Percentiles rank a stretch among this genome's conserved stretches.
phyloP scores from a whole-genome alignment of 148 eudicot genomes.

The Fagopyrum tataricum region DNA sequence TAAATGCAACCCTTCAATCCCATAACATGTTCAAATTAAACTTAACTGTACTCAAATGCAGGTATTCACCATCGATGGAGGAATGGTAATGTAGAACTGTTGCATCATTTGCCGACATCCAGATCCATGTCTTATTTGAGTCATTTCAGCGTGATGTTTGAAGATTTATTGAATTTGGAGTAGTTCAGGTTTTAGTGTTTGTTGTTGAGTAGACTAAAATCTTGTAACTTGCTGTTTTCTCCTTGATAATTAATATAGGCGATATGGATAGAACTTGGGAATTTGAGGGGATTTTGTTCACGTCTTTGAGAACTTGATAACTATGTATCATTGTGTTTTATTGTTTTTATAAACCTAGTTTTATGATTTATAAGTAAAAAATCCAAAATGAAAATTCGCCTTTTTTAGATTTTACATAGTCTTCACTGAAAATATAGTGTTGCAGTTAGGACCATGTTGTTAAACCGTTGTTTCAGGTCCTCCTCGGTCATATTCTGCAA shows the following conservation, averaged over 20 bases:
- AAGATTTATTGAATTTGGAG: not conserved
- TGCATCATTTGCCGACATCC: not conserved
- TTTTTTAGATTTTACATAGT: too few species aligned
- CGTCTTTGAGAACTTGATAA: not conserved
- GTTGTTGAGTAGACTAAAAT: not conserved
- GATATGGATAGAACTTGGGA: not conserved
- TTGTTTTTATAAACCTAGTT: not conserved
- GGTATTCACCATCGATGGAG: conserved; percentile 13
- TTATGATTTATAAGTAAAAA: too few species aligned
- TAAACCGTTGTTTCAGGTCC: too few species aligned
- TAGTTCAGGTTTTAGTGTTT: not conserved
- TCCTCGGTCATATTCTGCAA: too few species aligned
- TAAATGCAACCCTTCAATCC: not conserved
- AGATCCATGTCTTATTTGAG: not conserved
- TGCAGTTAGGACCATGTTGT: too few species aligned
- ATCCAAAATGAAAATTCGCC: too few species aligned
- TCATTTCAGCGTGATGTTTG: not conserved
- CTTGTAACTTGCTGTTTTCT: not conserved
- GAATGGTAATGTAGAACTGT: conserved; percentile 11
- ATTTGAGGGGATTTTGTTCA: not conserved
- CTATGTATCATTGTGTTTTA: not conserved
- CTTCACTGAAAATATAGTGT: too few species aligned
- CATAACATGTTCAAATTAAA: not conserved
- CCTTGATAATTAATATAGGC: not conserved
- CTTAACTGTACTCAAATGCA: not conserved